These are phyloP conservation scores for Emericellopsis cladophorae DNA, from an alignment of 2,329 filamentous ascomycete genomes.

Conservation along the genomic window DNA sequence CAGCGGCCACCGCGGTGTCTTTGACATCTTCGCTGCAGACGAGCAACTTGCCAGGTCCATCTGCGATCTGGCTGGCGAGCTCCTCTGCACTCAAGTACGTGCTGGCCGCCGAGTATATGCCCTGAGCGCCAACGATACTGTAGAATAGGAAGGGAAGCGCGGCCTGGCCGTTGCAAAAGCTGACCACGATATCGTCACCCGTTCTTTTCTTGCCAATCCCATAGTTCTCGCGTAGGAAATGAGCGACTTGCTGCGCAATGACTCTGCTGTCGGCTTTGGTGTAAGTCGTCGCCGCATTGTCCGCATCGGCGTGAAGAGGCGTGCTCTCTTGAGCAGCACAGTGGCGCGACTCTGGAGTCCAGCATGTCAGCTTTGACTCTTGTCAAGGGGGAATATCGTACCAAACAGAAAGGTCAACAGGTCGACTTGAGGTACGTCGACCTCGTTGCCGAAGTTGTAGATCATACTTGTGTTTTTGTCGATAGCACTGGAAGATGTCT, in stretches of 20 bases:
- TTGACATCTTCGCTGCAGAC: constrained; percentile 34
- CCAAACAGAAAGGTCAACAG: constrained; percentile 30
- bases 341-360: constrained; percentile 15
- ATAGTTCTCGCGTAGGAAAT: constrained; percentile 38
- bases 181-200: constrained; percentile 39
- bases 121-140: constrained; percentile 43
- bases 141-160: constrained; percentile 40
- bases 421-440: constrained; percentile 25
- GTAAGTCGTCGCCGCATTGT: constrained; percentile 34
- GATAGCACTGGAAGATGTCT: background rate
- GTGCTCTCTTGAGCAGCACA: constrained; percentile 28
- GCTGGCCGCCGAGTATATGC: constrained; percentile 43
- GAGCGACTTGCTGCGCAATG: constrained; percentile 39
- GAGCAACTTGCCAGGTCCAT: constrained; percentile 23
- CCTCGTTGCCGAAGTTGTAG: constrained; percentile 13
- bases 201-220: constrained; percentile 26
- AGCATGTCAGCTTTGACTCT: background rate
- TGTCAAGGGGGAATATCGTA: constrained; percentile 6
- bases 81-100: constrained; percentile 35
- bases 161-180: constrained; percentile 42
- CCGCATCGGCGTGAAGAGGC: constrained; percentile 43
- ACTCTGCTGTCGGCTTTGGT: constrained; percentile 36
- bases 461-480: constrained; percentile 6
- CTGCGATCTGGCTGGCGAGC: constrained; percentile 28
- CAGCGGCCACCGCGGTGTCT: constrained; percentile 33